These are phyloP conservation scores for Chlorokybus atmophyticus DNA, from an alignment of 139 green algal genomes.

Conservation along the genomic window DNA sequence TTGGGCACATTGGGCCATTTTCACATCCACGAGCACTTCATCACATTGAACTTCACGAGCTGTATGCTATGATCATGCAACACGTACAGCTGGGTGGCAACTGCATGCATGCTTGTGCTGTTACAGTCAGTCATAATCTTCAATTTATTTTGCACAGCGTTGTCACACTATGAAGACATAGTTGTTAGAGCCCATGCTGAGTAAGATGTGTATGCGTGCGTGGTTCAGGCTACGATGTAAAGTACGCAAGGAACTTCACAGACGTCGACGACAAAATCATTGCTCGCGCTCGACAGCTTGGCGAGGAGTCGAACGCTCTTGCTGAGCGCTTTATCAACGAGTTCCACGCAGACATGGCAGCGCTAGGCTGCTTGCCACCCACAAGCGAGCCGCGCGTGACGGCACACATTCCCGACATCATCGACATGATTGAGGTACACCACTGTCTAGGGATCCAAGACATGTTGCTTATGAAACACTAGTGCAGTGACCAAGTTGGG, in stretches of 20 bases:
- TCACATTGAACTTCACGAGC: too few relatives aligned
- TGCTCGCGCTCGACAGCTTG: conserved; percentile 46
- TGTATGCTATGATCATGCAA: too few relatives aligned
- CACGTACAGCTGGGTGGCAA: too few relatives aligned
- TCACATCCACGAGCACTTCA: too few relatives aligned
- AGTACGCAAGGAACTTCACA: conserved; percentile 33
- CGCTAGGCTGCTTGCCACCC: conserved; percentile 68
- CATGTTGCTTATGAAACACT: too few relatives aligned
- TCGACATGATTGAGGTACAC: conserved; percentile 66
- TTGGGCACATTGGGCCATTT: too few relatives aligned
- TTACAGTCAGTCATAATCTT: not conserved
- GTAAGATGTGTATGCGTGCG: conserved; percentile 18
- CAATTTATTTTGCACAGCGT: not conserved
- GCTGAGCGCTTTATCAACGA: conserved; percentile 68
- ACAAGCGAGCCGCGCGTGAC: conserved; percentile 78
- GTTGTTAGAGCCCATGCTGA: not conserved
- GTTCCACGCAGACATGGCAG: conserved; percentile 82
- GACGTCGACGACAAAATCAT: conserved; percentile 70
- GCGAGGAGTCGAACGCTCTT: conserved; percentile 53
- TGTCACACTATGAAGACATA: conserved; percentile 9
- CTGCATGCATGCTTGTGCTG: too few relatives aligned
- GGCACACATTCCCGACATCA: conserved; percentile 71
- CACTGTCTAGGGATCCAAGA: too few relatives aligned
- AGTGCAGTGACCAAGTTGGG: too few relatives aligned
- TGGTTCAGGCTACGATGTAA: conserved; percentile 34